Evolutionary conservation across 371 early-diverging fungal genomes (phyloP), one percentile per base, ranked within the genome.

Genomic region (Mucor velutinosus): DNA sequence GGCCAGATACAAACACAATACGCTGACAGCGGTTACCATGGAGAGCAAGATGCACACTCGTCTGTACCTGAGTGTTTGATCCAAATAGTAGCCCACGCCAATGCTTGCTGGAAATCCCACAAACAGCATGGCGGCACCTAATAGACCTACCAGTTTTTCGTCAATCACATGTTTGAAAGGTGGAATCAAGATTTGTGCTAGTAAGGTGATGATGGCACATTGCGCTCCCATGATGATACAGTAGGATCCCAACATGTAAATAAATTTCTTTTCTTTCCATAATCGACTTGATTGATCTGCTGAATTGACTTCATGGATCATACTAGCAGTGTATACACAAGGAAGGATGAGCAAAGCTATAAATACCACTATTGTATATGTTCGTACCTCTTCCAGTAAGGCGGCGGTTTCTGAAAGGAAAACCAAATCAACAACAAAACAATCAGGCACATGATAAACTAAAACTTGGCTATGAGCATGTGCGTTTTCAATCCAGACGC

Each of bases 181-280:
- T 23, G 85, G 84, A 19, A 82, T 62, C 8, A 86, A 41, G 7
- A 84, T 82, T 49, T 84, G 83, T 4, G 84, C 81, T 4, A 86
- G 51, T 21, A 86, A 58, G 21, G 85, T 83, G 47, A 80, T 74
- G 21, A 86, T 62, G 0, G 87, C 76, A 65, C 80, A 83, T 66
- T 83, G 84, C 17, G 74, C 81, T n/a, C 84, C 86, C 69, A 78
- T 79, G 19, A 83, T 68, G 19, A 79, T 74, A 19, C 80, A 79
- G 64, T 77, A 86, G 3, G 85, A 64, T 19, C 67, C 62, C 17
- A 82, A 29, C 68, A 86, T 71, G 39, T 69, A 65, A 14, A 76
- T 60, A 63, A 80, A 81, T 8, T 47, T 56, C 23, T 58, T 41
- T 30, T 76, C 61, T 43, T 66, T 73, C 71, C 62, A 76, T 15